Percentiles rank a stretch among this genome's conserved stretches.
Evolutionary conservation across 2,329 filamentous ascomycete species (phyloP).

Genomic region (Cercospora citrullina): DNA sequence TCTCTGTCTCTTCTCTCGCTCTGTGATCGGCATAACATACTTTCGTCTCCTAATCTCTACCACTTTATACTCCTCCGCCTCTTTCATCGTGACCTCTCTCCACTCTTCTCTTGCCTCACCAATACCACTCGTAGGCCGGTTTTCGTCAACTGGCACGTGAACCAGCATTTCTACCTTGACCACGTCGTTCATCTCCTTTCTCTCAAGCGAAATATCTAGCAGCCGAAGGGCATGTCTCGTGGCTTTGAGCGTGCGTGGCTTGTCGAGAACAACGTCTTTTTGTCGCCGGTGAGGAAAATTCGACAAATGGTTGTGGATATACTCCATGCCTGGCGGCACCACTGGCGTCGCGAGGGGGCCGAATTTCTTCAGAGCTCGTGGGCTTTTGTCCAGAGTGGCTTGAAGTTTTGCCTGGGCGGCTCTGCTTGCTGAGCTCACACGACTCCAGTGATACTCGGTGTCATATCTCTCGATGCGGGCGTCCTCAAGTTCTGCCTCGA

Average conservation of each 20-base stretch:
- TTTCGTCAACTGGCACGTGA: neutral
- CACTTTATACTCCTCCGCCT: neutral
- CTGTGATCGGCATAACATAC: neutral
- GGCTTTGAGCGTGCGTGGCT: neutral
- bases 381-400: neutral
- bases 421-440: neutral
- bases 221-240: neutral
- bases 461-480: neutral
- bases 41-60: neutral
- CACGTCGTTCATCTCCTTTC: neutral
- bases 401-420: neutral
- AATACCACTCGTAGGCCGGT: neutral
- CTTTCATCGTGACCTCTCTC: neutral
- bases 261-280: neutral
- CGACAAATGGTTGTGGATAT: neutral
- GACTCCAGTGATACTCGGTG: neutral
- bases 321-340: neutral
- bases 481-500: neutral
- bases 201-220: neutral
- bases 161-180: conserved; percentile 1
- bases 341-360: neutral
- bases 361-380: neutral
- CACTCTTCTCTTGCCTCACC: neutral
- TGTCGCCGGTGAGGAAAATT: neutral
- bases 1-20: neutral